Base-by-base conservation (phyloP, 2,329 filamentous ascomycete species). In the Trichoderma polysporum region DNA sequence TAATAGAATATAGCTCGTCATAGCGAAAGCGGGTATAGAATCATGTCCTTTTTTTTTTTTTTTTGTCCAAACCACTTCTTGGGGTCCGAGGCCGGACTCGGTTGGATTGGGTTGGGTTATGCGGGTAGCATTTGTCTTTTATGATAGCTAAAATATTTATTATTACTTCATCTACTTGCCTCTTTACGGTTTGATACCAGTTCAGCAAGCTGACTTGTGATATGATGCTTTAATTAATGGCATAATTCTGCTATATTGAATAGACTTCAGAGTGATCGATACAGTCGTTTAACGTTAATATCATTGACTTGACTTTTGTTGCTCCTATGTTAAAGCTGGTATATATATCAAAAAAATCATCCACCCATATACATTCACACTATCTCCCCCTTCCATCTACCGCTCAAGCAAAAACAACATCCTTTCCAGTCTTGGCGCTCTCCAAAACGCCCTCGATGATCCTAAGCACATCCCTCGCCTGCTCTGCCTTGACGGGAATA, bases 381-480 rank as follows among this genome's bases (percentile, higher is more conserved):
- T 22, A 31, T 39, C 45, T 39, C 33, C 12, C 22, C 4, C 2
- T 25, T 27, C 19, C 8, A 31, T n/a, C 12, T 33, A 10, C 22
- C 35, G 1, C 2, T n/a, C 22, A 66, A 19, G 53, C 54, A 17
- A 66, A 35, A 52, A 66, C 45, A 57, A 85, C 77, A 67, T 85
- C 82, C 68, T 76, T 79, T 4, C 82, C 82, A 0, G 77, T 81
- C 75, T 77, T 79, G 1, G 82, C 82, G 56, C 84, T 86, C 75
- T 86, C 83, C 53, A 78, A 72, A 2, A 83, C 75, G 2, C 80
- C 85, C 73, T 87, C 85, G 3, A 88, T 80, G 45, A 87, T 81
- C 45, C 77, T 76, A 70, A 88, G 72, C 45, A 86, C 85, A 71
- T 87, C 82, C 6, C 82, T 78, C 2, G 84, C 84, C 74, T 87